Evolutionary conservation across 805 yeast genomes (phyloP).

Genomic region (Saturnispora diversa): DNA sequence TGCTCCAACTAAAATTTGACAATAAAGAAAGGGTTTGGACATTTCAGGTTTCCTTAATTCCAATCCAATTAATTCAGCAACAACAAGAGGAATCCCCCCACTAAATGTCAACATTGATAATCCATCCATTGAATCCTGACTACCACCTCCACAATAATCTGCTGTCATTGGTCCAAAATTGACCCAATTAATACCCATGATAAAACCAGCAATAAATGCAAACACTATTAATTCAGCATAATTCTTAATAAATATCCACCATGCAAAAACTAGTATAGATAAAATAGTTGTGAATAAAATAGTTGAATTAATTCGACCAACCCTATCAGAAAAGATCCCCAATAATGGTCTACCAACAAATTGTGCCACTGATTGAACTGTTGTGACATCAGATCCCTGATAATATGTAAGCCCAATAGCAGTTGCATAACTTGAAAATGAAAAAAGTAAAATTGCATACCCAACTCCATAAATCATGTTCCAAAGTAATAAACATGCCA

Average conservation of each 20-base stretch:
- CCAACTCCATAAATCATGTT: conserved; percentile 24
- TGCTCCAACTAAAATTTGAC: conserved; percentile 54
- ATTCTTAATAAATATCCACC: conserved; percentile 42
- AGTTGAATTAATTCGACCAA: conserved; percentile 42
- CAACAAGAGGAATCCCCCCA: conserved; percentile 27
- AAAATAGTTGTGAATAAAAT: conserved; percentile 30
- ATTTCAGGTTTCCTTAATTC: conserved; percentile 22
- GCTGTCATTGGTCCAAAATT: conserved; percentile 31
- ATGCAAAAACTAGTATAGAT: conserved; percentile 34
- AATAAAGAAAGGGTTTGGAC: conserved; percentile 42
- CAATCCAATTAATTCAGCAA: conserved; percentile 29
- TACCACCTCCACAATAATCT: conserved; percentile 30
- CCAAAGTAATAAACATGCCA: conserved; percentile 22
- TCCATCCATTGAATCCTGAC: conserved; percentile 25
- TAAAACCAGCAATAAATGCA: conserved; percentile 36
- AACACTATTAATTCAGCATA: conserved; percentile 37
- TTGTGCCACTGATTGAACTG: conserved; percentile 41
- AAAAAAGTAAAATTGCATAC: conserved; percentile 34
- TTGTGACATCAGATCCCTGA: conserved; percentile 41
- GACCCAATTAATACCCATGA: conserved; percentile 40
- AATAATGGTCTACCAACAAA: conserved; percentile 42
- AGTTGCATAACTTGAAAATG: conserved; percentile 41
- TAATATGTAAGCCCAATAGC: conserved; percentile 39
- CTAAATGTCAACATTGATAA: conserved; percentile 21
- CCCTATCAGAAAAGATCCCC: conserved; percentile 39